Evolutionary conservation across 202 grass and related monocot genomes (phyloP), one percentile per base, ranked within the genome.

Genomic region (Zizania palustris): DNA sequence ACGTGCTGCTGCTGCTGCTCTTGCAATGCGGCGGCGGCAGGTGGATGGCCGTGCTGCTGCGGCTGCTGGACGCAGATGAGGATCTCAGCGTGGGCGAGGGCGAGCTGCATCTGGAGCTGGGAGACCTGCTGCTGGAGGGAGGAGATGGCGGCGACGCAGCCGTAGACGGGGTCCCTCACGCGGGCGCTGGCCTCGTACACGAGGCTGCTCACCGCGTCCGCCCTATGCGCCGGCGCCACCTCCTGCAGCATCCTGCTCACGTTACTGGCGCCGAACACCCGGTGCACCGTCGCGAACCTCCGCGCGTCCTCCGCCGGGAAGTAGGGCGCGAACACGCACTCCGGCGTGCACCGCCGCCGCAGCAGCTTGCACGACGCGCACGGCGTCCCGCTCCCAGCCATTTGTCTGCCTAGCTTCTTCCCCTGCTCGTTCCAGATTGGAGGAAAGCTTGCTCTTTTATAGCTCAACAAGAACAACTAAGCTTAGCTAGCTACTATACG

Each of bases 171-270:
- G 35, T 97, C 93, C 49, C 86, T 71, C 71, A 87, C 64, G 11
- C 90, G 80, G 0, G 90, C 93, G 11, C 77, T 91, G 45, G 91
- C 91, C 85, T 93, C 91, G 53, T 93, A 90, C 54, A 93, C 88
- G 6, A 93, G 76, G 80, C 91, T 93, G 71, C 85, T 93, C 33
- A 90, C 91, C 1, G 91, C 88, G 35, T 90, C 88, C 0, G 76
- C 76, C 20, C 90, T 81, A 60, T 92, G 90, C 42, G 65, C 60
- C 15, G 79, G 55, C 4, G 90, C 80, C 11, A 89, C 81, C 19
- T 92, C 91, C 59, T 88, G 91, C 15, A 93, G 82, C 88, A 93
- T 90, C 84, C 90, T 93, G 88, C 82, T 82, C 66, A 88, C 82
- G 60, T 93, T 93, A 85, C 88, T 90, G 66, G 91, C 91, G 34